Evolutionary conservation across 139 green algal species (phyloP), one percentile per base, ranked within the genome.

Genomic region (Asterochloris sp.): DNA sequence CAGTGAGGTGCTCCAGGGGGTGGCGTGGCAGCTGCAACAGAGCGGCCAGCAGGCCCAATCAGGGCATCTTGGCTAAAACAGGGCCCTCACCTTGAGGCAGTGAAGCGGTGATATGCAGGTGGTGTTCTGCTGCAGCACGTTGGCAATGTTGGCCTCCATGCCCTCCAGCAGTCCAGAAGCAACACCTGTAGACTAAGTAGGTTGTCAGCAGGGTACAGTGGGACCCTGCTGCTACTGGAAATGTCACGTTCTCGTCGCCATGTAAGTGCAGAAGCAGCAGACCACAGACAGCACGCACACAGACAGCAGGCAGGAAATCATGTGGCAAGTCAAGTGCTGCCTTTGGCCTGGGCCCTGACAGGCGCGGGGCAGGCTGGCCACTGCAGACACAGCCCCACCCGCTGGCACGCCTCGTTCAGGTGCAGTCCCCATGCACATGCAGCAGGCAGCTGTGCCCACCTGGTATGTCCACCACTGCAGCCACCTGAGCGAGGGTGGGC

Each of bases 111-210:
- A 69, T 17, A 78, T 76, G 83, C 75, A 77, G 21, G 71, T 29
- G 60, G 82, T 88, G 82, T 84, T 68, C 26, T 78, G 47, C 8
- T 68, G 68, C 74, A 88, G 82, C 47, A 78, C 66, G 9, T 64
- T 13, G 16, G 23, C 11, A 0, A 85, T 80, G 63, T 80, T 80
- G 21, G 28, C 23, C 64, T 85, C 81, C 81, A 85, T 81, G 8
- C 81, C 62, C 74, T 80, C 74, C 74, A 85, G 29, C 29, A 63
- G 10, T 66, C 26, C 74, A 14, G 27, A 78, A 78, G 27, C 74
- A 29, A 14, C 13, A 16, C 74, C 61, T 13, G 14, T 64, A 76
- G 66, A 71, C 66, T 8, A 71, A 8, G 21, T 69, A 71, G 9
- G 6, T 13, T 10, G 8, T 71, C 21, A 23, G 66, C 19, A 71